Base-by-base conservation (phyloP, 345 rosid genomes). In the Pelargonium nanum region DNA sequence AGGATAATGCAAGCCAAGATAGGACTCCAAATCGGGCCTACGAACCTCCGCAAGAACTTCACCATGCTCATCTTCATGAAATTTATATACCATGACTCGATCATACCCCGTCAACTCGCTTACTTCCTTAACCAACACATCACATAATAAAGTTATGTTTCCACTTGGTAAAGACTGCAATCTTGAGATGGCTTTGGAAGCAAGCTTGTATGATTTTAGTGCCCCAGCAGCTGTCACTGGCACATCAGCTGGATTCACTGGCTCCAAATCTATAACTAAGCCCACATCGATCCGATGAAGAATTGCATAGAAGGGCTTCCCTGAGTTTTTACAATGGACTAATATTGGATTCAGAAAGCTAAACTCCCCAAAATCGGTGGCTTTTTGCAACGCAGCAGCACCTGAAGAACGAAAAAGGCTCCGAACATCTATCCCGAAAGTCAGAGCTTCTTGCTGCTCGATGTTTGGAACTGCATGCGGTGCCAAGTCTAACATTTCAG, bases 1-100 rank as follows among this genome's bases (percentile, higher is more conserved):
- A 0, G 96, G 89, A 65, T 79, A 89, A 81, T 85, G 95, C 72
- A 86, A 74, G 56, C 95, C 96, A 16, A 83, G 80, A 68, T 85
- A 86, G 19, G 97, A 86, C 51, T 89, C 89, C 68, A 84, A 54
- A 24, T 68, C 85, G 55, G 78, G 68, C 62, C 70, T 72, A 59
- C 71, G 32, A 51, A 71, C 66, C 65, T 89, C 97, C 3, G 97
- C 89, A 70, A 89, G 64, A 57, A 89, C 97, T 74, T 89, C 97
- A 40, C 95, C 97, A 65, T 89, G 97, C 67, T 86, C 97, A 68
- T 89, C 97, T 44, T 83, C 95, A 60, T 89, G 97, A 40, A 89
- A 89, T 57, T 72, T 87, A 72, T 89, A 89, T 22, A 81, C 89
- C 97, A 89, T 89, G 7, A 89, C 84, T 63, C 97, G 81, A 61